phyloP scores from a whole-genome alignment of 768 basidiomycete genomes.

The Collybiopsis luxurians region DNA sequence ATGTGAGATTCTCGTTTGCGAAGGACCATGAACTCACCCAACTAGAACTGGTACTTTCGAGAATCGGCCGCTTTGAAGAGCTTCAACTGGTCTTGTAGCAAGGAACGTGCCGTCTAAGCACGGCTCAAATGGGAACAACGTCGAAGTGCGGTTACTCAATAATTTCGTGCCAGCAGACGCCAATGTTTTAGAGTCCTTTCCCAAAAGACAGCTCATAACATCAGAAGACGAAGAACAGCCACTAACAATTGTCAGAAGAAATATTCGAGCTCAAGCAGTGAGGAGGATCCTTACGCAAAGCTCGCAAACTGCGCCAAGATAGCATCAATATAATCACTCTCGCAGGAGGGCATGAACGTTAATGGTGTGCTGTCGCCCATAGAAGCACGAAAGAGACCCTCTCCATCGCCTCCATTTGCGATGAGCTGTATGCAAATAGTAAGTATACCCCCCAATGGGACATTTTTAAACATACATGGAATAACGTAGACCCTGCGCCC shows the following conservation, averaged over 20 bases:
- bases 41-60: constrained; percentile 38
- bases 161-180: constrained; percentile 30
- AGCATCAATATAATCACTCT: constrained; percentile 29
- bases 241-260: constrained; percentile 19
- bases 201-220: constrained; percentile 31
- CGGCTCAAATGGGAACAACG: constrained; percentile 36
- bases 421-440: constrained; percentile 26
- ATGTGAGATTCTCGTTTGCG: background rate
- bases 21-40: constrained; percentile 22
- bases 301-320: constrained; percentile 33
- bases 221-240: constrained; percentile 12
- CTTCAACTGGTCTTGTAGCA: constrained; percentile 34
- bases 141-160: constrained; percentile 27
- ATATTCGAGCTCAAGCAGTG: background rate
- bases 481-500: constrained; percentile 33
- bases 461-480: constrained; percentile 25
- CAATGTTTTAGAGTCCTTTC: constrained; percentile 22
- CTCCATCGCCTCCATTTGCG: constrained; percentile 33
- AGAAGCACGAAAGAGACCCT: constrained; percentile 36
- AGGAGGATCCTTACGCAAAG: constrained; percentile 29
- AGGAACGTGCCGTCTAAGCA: constrained; percentile 34
- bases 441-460: background rate
- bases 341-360: constrained; percentile 31
- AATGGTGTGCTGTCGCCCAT: constrained; percentile 44
- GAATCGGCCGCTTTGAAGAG: constrained; percentile 33